Evolutionary conservation across 768 basidiomycete genomes (phyloP).

Genomic region (Grammothele lineata): DNA sequence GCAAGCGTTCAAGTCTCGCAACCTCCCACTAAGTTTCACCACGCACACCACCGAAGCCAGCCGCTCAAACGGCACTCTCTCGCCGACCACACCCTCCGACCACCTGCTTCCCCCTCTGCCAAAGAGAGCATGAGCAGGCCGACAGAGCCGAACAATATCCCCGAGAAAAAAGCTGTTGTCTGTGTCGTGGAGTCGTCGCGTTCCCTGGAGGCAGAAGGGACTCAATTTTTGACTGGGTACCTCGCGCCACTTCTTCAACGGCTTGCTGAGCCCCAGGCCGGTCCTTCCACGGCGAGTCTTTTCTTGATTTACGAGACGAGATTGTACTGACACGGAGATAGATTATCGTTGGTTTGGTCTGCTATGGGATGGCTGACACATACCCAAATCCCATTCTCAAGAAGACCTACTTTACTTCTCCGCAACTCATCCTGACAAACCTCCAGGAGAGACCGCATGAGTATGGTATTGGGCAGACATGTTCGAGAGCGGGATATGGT

Average conservation of each 20-base stretch:
- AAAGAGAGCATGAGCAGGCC: no score
- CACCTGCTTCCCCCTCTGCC: no score
- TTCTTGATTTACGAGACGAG: background rate
- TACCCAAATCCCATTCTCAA: constrained; percentile 50
- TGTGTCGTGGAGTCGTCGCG: constrained; percentile 62
- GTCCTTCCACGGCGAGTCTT: constrained; percentile 29
- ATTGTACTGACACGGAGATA: constrained; percentile 19
- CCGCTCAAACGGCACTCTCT: no score
- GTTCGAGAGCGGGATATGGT: constrained; percentile 36
- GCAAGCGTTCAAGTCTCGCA: no score
- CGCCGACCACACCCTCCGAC: no score
- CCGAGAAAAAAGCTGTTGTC: no score
- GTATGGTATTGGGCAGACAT: constrained; percentile 56
- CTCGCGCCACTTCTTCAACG: constrained; percentile 49
- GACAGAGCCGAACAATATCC: no score
- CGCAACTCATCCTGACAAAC: constrained; percentile 36
- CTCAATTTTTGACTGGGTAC: constrained; percentile 41
- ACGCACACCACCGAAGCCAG: no score
- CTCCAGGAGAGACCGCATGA: constrained; percentile 43
- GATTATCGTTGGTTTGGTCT: constrained; percentile 50
- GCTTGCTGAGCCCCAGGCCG: constrained; percentile 38
- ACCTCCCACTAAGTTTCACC: no score
- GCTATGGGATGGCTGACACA: constrained; percentile 59
- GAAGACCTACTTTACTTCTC: constrained; percentile 53
- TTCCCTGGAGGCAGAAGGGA: constrained; percentile 51